Conservation (phyloP, 306 rosid species). For the Echinosophora koreensis region DNA sequence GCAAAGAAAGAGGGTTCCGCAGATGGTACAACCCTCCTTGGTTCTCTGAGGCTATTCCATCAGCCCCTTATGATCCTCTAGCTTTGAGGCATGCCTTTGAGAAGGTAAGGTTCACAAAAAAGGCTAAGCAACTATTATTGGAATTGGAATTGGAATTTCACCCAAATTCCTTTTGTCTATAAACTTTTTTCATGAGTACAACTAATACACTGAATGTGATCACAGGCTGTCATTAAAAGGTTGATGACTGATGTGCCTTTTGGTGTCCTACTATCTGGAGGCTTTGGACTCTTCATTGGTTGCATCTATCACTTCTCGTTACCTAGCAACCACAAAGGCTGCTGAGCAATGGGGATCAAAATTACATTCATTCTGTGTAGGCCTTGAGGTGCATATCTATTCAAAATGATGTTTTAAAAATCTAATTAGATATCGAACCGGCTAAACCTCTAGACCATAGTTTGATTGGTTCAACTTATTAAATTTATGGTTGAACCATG, state of each 20-base stretch:
- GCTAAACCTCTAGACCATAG: too few relatives aligned
- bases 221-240: constrained; percentile 92
- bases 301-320: constrained; percentile 92
- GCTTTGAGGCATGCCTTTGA: constrained; percentile 82
- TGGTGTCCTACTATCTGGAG: constrained; percentile 93
- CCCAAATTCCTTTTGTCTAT: background rate
- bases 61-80: constrained; percentile 87
- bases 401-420: background rate
- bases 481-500: background rate
- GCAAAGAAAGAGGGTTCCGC: constrained; percentile 75
- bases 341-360: constrained; percentile 96
- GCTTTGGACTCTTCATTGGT: constrained; percentile 94
- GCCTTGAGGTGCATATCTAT: constrained; percentile 70
- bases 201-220: constrained; percentile 34
- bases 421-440: too few relatives aligned
- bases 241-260: constrained; percentile 99
- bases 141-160: background rate
- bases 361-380: constrained; percentile 93
- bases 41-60: constrained; percentile 88
- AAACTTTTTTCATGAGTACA: background rate
- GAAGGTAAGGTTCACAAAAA: constrained; percentile 55
- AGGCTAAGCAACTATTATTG: background rate
- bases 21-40: constrained; percentile 95
- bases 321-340: constrained; percentile 81
- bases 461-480: too few relatives aligned